Evolutionary conservation across 1,139 yeast genomes (phyloP), one percentile per base, ranked within the genome.

Genomic region (Cylindricascospora bacillispora): DNA sequence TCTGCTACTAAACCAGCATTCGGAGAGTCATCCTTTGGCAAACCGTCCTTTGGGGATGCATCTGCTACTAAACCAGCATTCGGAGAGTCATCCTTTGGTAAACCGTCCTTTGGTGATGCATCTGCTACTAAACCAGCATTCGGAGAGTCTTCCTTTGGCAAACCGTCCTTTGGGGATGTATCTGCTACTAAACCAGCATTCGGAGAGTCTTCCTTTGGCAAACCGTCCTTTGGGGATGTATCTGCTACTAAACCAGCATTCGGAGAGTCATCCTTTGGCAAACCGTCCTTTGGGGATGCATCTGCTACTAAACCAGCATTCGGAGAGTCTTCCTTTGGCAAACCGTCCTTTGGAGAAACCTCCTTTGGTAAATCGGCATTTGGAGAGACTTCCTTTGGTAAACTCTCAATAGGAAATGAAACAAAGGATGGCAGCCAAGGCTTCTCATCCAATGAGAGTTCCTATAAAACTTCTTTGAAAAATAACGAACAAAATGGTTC

Each of bases 221-320:
- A 13, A 14, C 23, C 17, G 7, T 15, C 19, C n/a, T 25, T 30
- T 5, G 26, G 22, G 15, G 30, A 45, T 5, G 32, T 40, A 3
- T 42, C 40, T 37, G 52, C 49, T n/a, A n/a, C n/a, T n/a, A 31
- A 39, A 18, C 34, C 44, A 15, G 24, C 42, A 0, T 44, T 46
- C 32, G 56, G 54, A 15, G 21, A 29, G 26, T 13, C 38, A n/a
- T 22, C 32, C 11, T 28, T 26, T 25, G n/a, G n/a, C n/a, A n/a
- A n/a, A n/a, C n/a, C n/a, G n/a, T n/a, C n/a, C n/a, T n/a, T n/a
- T n/a, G n/a, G n/a, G n/a, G n/a, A n/a, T n/a, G 24, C 29, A 13
- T 24, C 18, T 15, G 6, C 27, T 15, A 22, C 22, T n/a, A 24
- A 19, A 18, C 22, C 31, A 12, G 29, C 39, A 2, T 33, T 26